Conservation (phyloP, 352 stramenopile species). For the Globisporangium parvum region DNA sequence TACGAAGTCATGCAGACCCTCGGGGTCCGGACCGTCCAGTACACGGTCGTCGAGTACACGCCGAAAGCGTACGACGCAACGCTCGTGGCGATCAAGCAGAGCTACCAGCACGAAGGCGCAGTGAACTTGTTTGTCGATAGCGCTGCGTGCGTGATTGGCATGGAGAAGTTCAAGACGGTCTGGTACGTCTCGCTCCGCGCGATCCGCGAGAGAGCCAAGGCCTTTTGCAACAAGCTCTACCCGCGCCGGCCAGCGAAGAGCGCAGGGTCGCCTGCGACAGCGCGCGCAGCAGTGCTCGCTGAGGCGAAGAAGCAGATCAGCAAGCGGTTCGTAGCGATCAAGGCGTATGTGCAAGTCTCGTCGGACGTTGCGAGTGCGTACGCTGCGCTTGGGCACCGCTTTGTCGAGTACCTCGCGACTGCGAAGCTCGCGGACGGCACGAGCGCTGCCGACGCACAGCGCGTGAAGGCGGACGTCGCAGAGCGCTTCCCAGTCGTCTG, state of each 20-base stretch:
- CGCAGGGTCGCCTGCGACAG: neutral
- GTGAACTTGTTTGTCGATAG: slow-evolving; percentile 72
- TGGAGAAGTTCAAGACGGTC: slow-evolving; percentile 82
- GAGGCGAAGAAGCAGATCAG: slow-evolving; percentile 26
- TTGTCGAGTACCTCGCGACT: slow-evolving; percentile 52
- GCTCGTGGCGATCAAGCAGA: slow-evolving; percentile 35
- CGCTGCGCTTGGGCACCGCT: slow-evolving; percentile 41
- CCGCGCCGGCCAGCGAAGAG: slow-evolving; percentile 19
- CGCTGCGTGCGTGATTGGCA: slow-evolving; percentile 55
- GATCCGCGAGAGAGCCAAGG: slow-evolving; percentile 82
- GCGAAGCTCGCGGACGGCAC: slow-evolving; percentile 26
- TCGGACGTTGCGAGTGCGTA: slow-evolving; percentile 33
- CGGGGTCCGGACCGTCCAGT: slow-evolving; percentile 57
- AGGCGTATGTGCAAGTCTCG: slow-evolving; percentile 44
- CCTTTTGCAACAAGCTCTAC: slow-evolving; percentile 35
- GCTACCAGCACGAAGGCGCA: slow-evolving; percentile 63
- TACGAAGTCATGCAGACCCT: slow-evolving; percentile 49
- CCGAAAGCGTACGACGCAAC: slow-evolving; percentile 21
- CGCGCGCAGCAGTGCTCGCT: slow-evolving; percentile 13
- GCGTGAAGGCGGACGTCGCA: slow-evolving; percentile 39
- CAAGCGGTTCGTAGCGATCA: slow-evolving; percentile 54
- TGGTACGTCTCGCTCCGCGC: slow-evolving; percentile 84
- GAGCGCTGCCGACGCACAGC: slow-evolving; percentile 16
- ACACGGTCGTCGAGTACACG: slow-evolving; percentile 42
- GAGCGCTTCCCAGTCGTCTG: slow-evolving; percentile 72